Conservation (phyloP, 2,329 filamentous ascomycete species). For the Colletotrichum sp. region DNA sequence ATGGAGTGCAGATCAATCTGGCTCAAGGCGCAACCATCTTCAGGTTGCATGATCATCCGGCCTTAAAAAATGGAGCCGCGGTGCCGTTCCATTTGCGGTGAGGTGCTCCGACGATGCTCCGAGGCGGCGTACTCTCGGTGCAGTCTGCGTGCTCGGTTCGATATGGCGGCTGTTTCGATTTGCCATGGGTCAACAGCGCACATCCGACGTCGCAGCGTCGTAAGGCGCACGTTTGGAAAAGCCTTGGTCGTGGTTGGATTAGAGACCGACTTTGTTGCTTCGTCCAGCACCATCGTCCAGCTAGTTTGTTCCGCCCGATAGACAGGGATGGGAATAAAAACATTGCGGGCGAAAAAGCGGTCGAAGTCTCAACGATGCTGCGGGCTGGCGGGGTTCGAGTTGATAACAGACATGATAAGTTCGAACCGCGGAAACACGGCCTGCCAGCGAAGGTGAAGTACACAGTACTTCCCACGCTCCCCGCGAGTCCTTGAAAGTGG, state of each 20-base stretch:
- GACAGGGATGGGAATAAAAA: background rate
- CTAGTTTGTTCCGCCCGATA: background rate
- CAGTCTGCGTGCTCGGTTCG: background rate
- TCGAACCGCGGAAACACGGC: conserved; percentile 4
- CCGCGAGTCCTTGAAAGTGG: background rate
- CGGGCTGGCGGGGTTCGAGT: background rate
- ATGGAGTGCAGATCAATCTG: conserved; percentile 2
- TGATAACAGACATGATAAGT: conserved; percentile 6
- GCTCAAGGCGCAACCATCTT: background rate
- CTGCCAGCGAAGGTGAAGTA: background rate
- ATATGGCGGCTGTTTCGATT: background rate
- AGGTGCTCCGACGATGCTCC: conserved; percentile 9
- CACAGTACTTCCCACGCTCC: background rate
- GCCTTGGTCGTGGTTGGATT: background rate
- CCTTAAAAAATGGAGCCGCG: conserved; percentile 17
- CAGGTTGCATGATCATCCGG: conserved; percentile 15
- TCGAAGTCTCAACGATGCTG: conserved; percentile 1
- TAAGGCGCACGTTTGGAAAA: background rate
- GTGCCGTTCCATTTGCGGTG: background rate
- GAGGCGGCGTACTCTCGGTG: background rate
- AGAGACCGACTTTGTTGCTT: background rate
- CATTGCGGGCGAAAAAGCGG: background rate
- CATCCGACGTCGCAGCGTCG: background rate
- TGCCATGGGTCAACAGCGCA: background rate
- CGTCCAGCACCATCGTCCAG: background rate